Evolutionary conservation across 2,329 filamentous ascomycete genomes (phyloP).

Genomic region (Diatrype stigma): DNA sequence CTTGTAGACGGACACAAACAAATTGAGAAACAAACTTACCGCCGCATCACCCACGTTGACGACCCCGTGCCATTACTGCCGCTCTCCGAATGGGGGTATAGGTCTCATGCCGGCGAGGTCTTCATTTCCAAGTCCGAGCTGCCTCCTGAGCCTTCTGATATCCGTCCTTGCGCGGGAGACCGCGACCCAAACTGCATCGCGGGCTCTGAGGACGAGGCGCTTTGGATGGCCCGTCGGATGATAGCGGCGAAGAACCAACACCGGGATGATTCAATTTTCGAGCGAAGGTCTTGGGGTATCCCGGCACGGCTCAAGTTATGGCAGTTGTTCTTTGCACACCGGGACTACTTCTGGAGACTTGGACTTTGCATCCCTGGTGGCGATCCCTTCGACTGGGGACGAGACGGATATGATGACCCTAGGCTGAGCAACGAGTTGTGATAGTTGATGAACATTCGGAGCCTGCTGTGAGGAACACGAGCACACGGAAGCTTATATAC

Average conservation of each 20-base stretch:
- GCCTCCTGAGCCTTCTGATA: constrained; percentile 62
- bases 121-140: constrained; percentile 72
- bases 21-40: constrained; percentile 47
- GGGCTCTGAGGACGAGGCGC: constrained; percentile 42
- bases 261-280: constrained; percentile 18
- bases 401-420: constrained; percentile 41
- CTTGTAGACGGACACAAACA: constrained; percentile 30
- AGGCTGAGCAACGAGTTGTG: constrained; percentile 35
- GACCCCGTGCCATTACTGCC: constrained; percentile 90
- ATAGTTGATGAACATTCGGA: constrained; percentile 12
- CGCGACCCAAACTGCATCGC: constrained; percentile 69
- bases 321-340: constrained; percentile 88
- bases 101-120: constrained; percentile 80
- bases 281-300: constrained; percentile 51
- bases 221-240: constrained; percentile 17
- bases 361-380: constrained; percentile 84
- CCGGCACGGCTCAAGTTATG: constrained; percentile 69
- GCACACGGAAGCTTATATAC: neutral
- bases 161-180: constrained; percentile 68
- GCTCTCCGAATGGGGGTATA: constrained; percentile 81
- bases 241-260: constrained; percentile 12
- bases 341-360: constrained; percentile 94
- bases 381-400: constrained; percentile 64
- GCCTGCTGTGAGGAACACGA: neutral
- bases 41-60: constrained; percentile 77